Percentiles rank a stretch among this genome's conserved stretches.
These are phyloP conservation scores for Neurospora sp. DNA, from an alignment of 495 filamentous ascomycete genomes.

Conservation along the genomic window DNA sequence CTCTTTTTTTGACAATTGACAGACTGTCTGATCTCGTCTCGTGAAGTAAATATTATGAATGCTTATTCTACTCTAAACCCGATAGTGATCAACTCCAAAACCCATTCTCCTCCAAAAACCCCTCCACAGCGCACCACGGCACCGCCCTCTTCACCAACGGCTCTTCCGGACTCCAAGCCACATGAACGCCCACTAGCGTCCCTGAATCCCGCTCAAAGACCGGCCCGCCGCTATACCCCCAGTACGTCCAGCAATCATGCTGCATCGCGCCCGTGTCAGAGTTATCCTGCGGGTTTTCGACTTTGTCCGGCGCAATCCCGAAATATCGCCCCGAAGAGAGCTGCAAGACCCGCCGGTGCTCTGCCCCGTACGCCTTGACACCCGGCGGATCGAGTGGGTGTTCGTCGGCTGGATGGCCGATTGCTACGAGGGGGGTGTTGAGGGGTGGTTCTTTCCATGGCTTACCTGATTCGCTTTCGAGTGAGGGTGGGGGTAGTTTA, in stretches of 20 bases:
- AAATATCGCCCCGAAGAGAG: constrained; percentile 27
- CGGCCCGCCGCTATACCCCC: constrained; percentile 41
- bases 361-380: constrained; percentile 26
- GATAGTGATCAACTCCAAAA: not conserved
- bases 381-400: constrained; percentile 20
- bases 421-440: constrained; percentile 14
- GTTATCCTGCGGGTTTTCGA: constrained; percentile 34
- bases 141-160: constrained; percentile 39
- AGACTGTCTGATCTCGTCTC: not conserved
- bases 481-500: not conserved
- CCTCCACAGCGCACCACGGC: constrained; percentile 23
- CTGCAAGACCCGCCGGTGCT: constrained; percentile 22
- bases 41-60: not conserved
- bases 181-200: constrained; percentile 34
- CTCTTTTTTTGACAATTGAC: not conserved
- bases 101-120: constrained; percentile 17
- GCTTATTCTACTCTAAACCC: not conserved
- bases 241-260: constrained; percentile 47
- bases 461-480: not conserved
- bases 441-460: not conserved
- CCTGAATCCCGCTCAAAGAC: constrained; percentile 23
- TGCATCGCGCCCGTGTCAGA: constrained; percentile 38
- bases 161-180: constrained; percentile 34
- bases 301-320: constrained; percentile 21
- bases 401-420: constrained; percentile 37